Conservation (phyloP, 352 stramenopile genomes). For the Plasmopara halstedii region DNA sequence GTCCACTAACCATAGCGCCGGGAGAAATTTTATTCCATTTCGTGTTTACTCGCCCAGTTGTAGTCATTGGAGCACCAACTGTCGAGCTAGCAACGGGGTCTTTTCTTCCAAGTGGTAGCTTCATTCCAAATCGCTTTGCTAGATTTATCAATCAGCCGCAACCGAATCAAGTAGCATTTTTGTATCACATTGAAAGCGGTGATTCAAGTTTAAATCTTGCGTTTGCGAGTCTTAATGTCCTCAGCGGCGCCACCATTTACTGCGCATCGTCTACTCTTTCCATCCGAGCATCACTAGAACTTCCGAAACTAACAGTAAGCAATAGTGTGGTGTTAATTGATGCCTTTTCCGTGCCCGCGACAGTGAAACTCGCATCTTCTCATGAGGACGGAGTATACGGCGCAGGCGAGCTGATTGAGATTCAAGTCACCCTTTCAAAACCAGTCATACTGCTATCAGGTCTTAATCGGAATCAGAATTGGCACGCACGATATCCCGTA, state of each 20-base stretch:
- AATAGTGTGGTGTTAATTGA: constrained; percentile 37
- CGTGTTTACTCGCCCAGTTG: constrained; percentile 49
- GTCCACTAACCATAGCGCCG: constrained; percentile 37
- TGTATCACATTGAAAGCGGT: constrained; percentile 52
- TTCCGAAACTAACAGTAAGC: constrained; percentile 32
- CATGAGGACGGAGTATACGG: constrained; percentile 44
- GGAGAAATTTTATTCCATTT: constrained; percentile 66
- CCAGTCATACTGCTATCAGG: constrained; percentile 48
- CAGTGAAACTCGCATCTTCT: constrained; percentile 45
- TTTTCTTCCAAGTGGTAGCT: constrained; percentile 30
- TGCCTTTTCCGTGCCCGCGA: constrained; percentile 43
- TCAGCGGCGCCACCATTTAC: constrained; percentile 35
- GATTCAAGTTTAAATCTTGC: constrained; percentile 50
- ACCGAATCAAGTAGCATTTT: constrained; percentile 41
- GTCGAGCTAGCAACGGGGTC: constrained; percentile 57
- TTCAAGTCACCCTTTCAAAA: constrained; percentile 65
- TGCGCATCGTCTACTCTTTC: constrained; percentile 39
- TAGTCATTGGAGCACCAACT: constrained; percentile 33
- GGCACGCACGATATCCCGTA: constrained; percentile 32
- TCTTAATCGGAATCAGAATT: constrained; percentile 53
- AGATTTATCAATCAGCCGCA: constrained; percentile 37
- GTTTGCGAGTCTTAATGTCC: constrained; percentile 36
- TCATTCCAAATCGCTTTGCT: constrained; percentile 41
- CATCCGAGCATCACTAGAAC: constrained; percentile 12
- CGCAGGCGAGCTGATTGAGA: constrained; percentile 55